These are phyloP conservation scores for Balansia obtecta DNA, from an alignment of 2,329 filamentous ascomycete species.

Conservation along the genomic window DNA sequence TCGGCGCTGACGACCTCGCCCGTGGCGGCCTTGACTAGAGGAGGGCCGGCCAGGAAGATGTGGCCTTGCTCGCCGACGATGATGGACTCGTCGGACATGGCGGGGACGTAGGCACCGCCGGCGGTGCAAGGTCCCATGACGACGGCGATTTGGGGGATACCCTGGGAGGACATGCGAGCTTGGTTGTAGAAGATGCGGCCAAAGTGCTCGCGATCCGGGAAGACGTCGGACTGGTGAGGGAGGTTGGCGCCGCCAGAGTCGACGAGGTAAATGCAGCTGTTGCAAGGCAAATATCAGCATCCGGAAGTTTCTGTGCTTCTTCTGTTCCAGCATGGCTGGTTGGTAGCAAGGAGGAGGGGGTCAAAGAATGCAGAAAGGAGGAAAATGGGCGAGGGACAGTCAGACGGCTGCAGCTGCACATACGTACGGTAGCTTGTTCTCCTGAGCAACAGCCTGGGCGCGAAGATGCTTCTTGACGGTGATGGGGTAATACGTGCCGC, in stretches of 20 bases:
- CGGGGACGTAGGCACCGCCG: constrained; percentile 88
- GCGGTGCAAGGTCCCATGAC: constrained; percentile 98
- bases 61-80: constrained; percentile 94
- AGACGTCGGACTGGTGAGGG: constrained; percentile 89
- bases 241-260: constrained; percentile 93
- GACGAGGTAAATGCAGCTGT: constrained; percentile 81
- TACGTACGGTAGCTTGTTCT: constrained; percentile 67
- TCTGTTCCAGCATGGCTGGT: not conserved
- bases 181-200: constrained; percentile 98
- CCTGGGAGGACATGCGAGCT: constrained; percentile 76
- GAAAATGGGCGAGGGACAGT: not conserved
- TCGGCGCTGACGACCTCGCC: constrained; percentile 86
- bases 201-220: constrained; percentile 90
- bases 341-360: not conserved
- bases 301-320: not conserved
- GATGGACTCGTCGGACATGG: constrained; percentile 96
- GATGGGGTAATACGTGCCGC: constrained; percentile 91
- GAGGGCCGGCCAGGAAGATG: constrained; percentile 90
- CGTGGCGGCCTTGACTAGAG: constrained; percentile 89
- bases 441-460: constrained; percentile 79
- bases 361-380: not conserved
- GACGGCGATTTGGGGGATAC: constrained; percentile 86
- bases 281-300: not conserved
- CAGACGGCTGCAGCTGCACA: constrained; percentile 15
- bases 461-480: constrained; percentile 96